phyloP scores from a whole-genome alignment of 208 protist species.

The Herpetomonas muscarum region DNA sequence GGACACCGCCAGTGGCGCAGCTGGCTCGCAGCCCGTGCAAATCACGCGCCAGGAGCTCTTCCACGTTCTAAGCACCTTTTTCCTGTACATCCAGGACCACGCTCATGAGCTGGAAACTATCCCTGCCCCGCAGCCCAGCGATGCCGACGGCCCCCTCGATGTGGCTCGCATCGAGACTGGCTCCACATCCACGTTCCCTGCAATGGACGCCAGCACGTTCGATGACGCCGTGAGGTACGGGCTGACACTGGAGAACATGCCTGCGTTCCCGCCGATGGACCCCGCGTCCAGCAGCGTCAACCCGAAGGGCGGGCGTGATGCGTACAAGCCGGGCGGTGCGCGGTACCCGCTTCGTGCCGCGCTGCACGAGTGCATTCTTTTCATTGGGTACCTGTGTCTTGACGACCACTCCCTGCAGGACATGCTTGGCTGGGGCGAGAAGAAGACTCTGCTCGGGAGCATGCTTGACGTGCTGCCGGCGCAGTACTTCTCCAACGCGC shows the following conservation, averaged over 20 bases:
- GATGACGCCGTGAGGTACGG: conserved; percentile 68
- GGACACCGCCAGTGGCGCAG: conserved; percentile 3
- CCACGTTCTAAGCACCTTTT: conserved; percentile 66
- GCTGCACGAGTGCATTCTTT: conserved; percentile 76
- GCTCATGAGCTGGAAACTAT: conserved; percentile 56
- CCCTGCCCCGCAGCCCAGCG: conserved; percentile 2
- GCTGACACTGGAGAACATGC: conserved; percentile 50
- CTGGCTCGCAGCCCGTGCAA: conserved; percentile 11
- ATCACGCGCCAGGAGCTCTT: conserved; percentile 76
- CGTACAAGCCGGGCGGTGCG: conserved; percentile 16
- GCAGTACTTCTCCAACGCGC: conserved; percentile 74
- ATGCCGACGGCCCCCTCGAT: conserved; percentile 17
- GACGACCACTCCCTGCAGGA: conserved; percentile 69
- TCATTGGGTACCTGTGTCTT: conserved; percentile 78
- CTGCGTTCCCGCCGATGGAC: conserved; percentile 18
- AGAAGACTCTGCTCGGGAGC: conserved; percentile 50
- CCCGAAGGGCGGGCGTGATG: conserved; percentile 7
- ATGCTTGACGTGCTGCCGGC: conserved; percentile 67
- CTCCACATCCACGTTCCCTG: too few species aligned
- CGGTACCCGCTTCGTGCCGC: conserved; percentile 56
- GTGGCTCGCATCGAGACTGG: too few species aligned
- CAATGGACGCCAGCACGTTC: conserved; percentile 38
- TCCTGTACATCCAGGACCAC: conserved; percentile 59
- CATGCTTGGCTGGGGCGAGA: conserved; percentile 81
- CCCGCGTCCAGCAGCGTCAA: neutral